Evolutionary conservation across 257 asterid species (phyloP), one percentile per base, ranked within the genome.

Genomic region (Misopates orontium): DNA sequence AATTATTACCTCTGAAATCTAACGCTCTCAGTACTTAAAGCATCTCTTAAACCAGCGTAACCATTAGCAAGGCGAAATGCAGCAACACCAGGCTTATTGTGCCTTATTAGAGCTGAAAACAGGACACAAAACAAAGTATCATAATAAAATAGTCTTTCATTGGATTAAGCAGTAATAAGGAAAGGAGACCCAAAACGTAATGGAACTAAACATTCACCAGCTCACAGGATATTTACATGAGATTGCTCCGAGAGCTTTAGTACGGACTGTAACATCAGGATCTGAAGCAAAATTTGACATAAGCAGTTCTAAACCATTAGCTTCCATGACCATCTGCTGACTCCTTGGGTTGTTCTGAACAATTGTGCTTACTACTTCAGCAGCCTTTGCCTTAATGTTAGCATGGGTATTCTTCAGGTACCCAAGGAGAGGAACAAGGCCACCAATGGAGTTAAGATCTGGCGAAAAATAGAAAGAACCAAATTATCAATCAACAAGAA

Each of bases 401-500:
- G 97, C 78, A 68, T 94, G 88, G 19, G 93, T 45, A 60, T 78
- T 88, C 71, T 71, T 83, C 68, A 90, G 80, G 79, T 84, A 82
- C 39, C 78, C 80, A 31, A 94, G 90, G 22, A 94, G 88, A 50
- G 97, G 97, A 64, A 73, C 73, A 73, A 94, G 75, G 5, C 99
- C 97, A 57, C 99, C 99, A 55, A 94, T 85, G 21, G 96, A 82
- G 52, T 88, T 89, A 72, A 94, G 95, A 78, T 90, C 99, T 93
- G 71, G 17, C 44, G 36, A 66, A 51, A 10, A 23, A 64, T 13
- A 25, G 31, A 59, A 47, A 15, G 62, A 62, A 56, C 25, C 48
- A 68, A 40, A 10, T n/a, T 13, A 58, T 18, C 28, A 65, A 66
- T 15, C 28, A 73, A 45, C 59, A 8, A 3, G 10, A 36, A n/a